Conservation (phyloP, 768 basidiomycete genomes). For the Suillus sp. region DNA sequence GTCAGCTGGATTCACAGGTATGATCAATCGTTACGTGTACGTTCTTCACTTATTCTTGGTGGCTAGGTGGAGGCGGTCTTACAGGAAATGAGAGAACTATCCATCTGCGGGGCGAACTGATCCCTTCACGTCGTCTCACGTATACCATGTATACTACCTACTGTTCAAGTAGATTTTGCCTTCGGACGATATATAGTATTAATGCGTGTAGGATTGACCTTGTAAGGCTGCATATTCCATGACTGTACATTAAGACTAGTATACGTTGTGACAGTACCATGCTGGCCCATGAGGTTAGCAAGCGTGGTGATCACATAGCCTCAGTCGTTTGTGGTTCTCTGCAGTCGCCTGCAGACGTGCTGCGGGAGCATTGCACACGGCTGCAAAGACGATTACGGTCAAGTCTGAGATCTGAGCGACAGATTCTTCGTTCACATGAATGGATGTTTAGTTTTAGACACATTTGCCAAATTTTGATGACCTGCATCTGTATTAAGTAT, state of each 20-base stretch:
- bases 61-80: slow-evolving; percentile 90
- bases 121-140: background rate
- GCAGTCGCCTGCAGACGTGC: no score
- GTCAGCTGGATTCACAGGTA: slow-evolving; percentile 93
- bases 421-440: no score
- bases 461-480: background rate
- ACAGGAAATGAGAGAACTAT: slow-evolving; percentile 94
- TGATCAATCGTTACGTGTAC: slow-evolving; percentile 10
- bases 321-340: no score
- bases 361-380: no score
- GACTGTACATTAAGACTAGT: background rate
- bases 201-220: background rate
- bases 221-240: background rate
- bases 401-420: no score
- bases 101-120: slow-evolving; percentile 78
- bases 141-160: background rate
- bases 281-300: no score
- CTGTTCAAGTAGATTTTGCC: background rate
- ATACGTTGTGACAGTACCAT: no score
- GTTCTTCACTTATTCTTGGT: slow-evolving; percentile 9
- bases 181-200: slow-evolving; percentile 3
- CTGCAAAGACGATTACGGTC: no score
- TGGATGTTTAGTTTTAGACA: no score
- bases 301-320: no score
- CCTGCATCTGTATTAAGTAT: background rate